phyloP scores from a whole-genome alignment of 176 grass and related monocot genomes.

The Phoenix dactylifera region DNA sequence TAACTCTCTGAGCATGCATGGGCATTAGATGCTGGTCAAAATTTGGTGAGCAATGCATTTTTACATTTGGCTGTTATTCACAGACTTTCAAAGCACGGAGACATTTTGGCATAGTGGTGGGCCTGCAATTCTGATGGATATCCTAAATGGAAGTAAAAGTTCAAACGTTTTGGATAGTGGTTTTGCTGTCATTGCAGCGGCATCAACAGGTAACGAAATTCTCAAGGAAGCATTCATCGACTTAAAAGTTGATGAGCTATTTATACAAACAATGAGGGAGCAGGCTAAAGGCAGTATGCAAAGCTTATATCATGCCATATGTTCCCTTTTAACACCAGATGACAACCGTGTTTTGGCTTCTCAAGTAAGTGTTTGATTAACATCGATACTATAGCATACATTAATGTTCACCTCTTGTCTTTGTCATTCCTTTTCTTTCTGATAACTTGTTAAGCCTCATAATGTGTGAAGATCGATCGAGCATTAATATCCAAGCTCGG shows the following conservation, averaged over 20 bases:
- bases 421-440: neutral
- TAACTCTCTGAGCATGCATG: too few relatives aligned
- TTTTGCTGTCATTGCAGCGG: slow-evolving; percentile 53
- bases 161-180: slow-evolving; percentile 51
- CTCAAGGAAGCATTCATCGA: slow-evolving; percentile 87
- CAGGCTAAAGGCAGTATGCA: slow-evolving; percentile 34
- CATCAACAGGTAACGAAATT: slow-evolving; percentile 82
- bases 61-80: slow-evolving; percentile 12
- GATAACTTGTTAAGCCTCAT: neutral
- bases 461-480: too few relatives aligned
- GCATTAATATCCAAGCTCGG: too few relatives aligned
- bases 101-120: slow-evolving; percentile 61
- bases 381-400: neutral
- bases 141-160: slow-evolving; percentile 42
- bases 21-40: too few relatives aligned
- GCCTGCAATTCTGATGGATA: slow-evolving; percentile 50
- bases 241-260: slow-evolving; percentile 61
- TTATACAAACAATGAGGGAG: slow-evolving; percentile 56
- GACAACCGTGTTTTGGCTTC: slow-evolving; percentile 81
- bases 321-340: slow-evolving; percentile 67
- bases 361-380: slow-evolving; percentile 50
- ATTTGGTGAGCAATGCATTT: slow-evolving; percentile 7
- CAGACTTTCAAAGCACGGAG: slow-evolving; percentile 66
- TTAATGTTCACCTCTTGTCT: neutral
- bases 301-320: slow-evolving; percentile 70